Conservation (phyloP, 2,329 filamentous ascomycete genomes). For the Aspergillus sp. region DNA sequence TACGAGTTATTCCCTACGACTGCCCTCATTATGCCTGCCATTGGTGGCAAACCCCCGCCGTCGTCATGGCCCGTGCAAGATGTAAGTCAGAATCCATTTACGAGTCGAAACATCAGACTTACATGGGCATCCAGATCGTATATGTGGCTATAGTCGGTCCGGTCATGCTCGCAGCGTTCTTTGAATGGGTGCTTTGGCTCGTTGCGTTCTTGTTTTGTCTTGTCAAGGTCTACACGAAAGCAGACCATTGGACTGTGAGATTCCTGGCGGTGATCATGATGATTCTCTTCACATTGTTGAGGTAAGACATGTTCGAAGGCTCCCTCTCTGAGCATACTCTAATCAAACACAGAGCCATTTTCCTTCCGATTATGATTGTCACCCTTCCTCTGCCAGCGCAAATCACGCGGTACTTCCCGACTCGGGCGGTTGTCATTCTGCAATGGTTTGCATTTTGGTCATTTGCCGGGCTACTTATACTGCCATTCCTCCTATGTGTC, state of each 20-base stretch:
- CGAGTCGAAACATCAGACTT: not conserved
- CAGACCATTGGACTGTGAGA: slow-evolving; percentile 77
- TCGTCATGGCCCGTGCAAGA: slow-evolving; percentile 32
- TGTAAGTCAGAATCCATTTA: slow-evolving; percentile 21
- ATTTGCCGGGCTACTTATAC: slow-evolving; percentile 74
- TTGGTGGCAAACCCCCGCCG: slow-evolving; percentile 8
- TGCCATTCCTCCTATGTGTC: slow-evolving; percentile 90
- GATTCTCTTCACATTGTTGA: slow-evolving; percentile 63
- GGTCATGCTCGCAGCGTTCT: slow-evolving; percentile 73
- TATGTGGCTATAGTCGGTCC: slow-evolving; percentile 75
- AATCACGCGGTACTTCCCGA: slow-evolving; percentile 67
- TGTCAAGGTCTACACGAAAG: slow-evolving; percentile 79
- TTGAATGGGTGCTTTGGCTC: slow-evolving; percentile 94
- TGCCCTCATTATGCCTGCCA: not conserved
- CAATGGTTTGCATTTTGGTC: slow-evolving; percentile 97
- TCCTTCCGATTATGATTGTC: slow-evolving; percentile 89
- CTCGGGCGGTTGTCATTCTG: slow-evolving; percentile 59
- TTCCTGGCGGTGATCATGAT: slow-evolving; percentile 71
- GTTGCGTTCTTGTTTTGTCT: slow-evolving; percentile 91
- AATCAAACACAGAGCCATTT: slow-evolving; percentile 58
- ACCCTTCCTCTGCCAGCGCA: slow-evolving; percentile 74
- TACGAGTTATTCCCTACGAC: not conserved
- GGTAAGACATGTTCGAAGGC: slow-evolving; percentile 47
- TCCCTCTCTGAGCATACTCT: not conserved
- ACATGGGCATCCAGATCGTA: slow-evolving; percentile 56